Conservation (phyloP, 148 eudicot genomes). For the Linanthus parryae region DNA sequence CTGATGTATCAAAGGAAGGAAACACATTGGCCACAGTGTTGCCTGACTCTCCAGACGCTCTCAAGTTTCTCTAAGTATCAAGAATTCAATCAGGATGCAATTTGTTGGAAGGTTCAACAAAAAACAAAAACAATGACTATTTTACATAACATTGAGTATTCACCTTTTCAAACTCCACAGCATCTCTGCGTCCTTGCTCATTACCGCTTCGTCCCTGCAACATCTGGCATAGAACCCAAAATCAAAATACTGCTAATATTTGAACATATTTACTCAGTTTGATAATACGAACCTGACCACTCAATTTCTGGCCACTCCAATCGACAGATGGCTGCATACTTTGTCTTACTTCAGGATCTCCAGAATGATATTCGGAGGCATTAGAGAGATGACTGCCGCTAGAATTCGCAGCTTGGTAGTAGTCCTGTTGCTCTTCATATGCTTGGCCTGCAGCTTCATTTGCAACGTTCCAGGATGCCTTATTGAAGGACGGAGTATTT, state of each 20-base stretch:
- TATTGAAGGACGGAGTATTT: neutral
- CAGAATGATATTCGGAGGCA: conserved; percentile 9
- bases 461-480: neutral
- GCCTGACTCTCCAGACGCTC: conserved; percentile 13
- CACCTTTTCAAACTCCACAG: conserved; percentile 17
- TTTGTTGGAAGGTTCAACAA: too few species aligned
- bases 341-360: conserved; percentile 19
- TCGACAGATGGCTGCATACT: conserved; percentile 11
- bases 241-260: too few species aligned
- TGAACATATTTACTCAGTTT: too few species aligned
- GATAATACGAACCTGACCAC: conserved; percentile 35
- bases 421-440: conserved; percentile 6
- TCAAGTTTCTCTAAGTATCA: conserved; percentile 10
- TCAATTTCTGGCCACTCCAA: conserved; percentile 10
- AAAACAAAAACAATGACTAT: neutral
- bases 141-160: neutral
- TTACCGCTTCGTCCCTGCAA: conserved; percentile 14
- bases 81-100: too few species aligned
- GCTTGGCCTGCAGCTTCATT: conserved; percentile 4
- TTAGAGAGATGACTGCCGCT: conserved; percentile 11
- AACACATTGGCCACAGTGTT: conserved; percentile 11
- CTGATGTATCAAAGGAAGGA: conserved; percentile 15
- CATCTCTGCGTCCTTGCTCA: conserved; percentile 10
- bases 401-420: conserved; percentile 14
- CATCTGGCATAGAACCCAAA: too few species aligned